These are phyloP conservation scores for Malus hybrid DNA, from an alignment of 331 rosid genomes.

Conservation along the genomic window DNA sequence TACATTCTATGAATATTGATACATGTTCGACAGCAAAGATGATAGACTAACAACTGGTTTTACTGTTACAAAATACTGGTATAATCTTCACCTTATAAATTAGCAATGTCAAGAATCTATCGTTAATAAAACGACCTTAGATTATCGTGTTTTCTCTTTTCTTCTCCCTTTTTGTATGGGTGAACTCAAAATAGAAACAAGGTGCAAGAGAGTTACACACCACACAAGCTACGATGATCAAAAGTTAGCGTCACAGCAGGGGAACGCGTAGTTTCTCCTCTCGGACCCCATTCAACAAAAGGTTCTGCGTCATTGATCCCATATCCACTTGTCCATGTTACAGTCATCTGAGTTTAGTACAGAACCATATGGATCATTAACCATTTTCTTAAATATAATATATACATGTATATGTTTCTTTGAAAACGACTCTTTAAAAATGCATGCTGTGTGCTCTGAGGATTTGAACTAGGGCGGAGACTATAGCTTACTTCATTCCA, in stretches of 20 bases:
- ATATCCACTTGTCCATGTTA: constrained; percentile 90
- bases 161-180: background rate
- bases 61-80: background rate
- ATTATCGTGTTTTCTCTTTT: background rate
- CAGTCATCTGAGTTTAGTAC: constrained; percentile 51
- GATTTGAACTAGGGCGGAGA: constrained; percentile 1
- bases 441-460: background rate
- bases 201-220: constrained; percentile 30
- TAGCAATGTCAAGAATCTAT: background rate
- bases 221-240: constrained; percentile 58
- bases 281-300: constrained; percentile 59
- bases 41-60: background rate
- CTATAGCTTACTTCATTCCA: constrained; percentile 64
- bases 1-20: background rate
- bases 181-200: background rate
- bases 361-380: constrained; percentile 9
- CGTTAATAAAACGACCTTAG: background rate
- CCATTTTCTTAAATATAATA: background rate
- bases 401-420: too few relatives aligned
- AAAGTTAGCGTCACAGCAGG: constrained; percentile 67
- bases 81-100: background rate
- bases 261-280: constrained; percentile 31
- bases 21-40: background rate
- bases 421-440: background rate
- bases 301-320: constrained; percentile 61